A percentile compares a stretch with the other conserved stretches of the same genome.
phyloP scores from a whole-genome alignment of 1,139 yeast genomes.

The Petasospora rhodanensis region DNA sequence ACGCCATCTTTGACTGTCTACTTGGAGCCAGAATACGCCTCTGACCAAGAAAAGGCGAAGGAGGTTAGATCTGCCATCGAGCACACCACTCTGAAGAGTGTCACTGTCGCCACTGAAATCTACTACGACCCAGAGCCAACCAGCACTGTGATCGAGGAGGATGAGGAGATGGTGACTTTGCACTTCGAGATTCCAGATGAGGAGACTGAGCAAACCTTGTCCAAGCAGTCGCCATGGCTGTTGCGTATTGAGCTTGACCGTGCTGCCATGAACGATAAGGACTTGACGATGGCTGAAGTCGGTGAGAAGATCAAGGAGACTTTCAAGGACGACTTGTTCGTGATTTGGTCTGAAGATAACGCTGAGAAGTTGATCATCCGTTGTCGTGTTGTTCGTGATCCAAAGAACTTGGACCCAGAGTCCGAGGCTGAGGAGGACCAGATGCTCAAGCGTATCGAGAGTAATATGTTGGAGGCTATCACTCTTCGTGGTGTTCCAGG shows the following conservation, averaged over 20 bases:
- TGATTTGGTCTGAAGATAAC: slow-evolving; percentile 98
- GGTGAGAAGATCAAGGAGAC: slow-evolving; percentile 93
- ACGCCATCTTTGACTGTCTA: slow-evolving; percentile 98
- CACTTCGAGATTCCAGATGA: slow-evolving; percentile 98
- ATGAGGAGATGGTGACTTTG: slow-evolving; percentile 94
- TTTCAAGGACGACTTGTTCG: slow-evolving; percentile 92
- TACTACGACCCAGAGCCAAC: slow-evolving; percentile 98
- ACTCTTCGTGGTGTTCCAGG: slow-evolving; percentile 96
- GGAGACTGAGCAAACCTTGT: slow-evolving; percentile 88
- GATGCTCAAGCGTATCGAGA: slow-evolving; percentile 90
- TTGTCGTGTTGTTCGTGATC: slow-evolving; percentile 98
- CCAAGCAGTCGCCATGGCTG: slow-evolving; percentile 96
- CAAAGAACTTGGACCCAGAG: slow-evolving; percentile 88
- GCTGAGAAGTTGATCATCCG: slow-evolving; percentile 95
- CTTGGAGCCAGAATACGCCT: slow-evolving; percentile 71
- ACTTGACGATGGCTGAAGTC: slow-evolving; percentile 96
- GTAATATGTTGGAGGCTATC: slow-evolving; percentile 92
- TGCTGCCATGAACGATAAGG: slow-evolving; percentile 98
- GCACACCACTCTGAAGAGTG: slow-evolving; percentile 91
- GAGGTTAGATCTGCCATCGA: slow-evolving; percentile 95
- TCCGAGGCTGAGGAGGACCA: slow-evolving; percentile 97
- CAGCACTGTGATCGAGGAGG: slow-evolving; percentile 92
- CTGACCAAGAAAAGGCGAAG: slow-evolving; percentile 91
- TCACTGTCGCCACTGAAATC: slow-evolving; percentile 95
- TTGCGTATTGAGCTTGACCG: slow-evolving; percentile 95